Evolutionary conservation across 176 grass and related monocot genomes (phyloP).

Genomic region (Hordeum vulgare): DNA sequence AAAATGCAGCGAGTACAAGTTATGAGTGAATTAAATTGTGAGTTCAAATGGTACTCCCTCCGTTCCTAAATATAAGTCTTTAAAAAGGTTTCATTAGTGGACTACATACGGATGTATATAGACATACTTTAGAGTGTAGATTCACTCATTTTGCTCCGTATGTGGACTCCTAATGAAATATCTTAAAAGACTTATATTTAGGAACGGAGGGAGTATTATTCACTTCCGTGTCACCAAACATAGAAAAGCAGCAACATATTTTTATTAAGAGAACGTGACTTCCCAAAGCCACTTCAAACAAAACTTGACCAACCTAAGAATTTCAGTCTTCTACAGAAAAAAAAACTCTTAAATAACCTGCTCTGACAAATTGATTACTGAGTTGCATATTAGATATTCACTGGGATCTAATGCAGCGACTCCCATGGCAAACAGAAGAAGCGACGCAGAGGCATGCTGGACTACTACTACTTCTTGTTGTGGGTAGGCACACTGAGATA

Average conservation of each 20-base stretch:
- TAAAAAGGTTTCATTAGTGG: too few relatives aligned
- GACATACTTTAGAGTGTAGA: too few relatives aligned
- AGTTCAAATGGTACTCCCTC: too few relatives aligned
- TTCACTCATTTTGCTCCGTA: too few relatives aligned
- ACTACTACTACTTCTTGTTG: conserved; percentile 39
- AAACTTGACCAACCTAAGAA: not conserved
- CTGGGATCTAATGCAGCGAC: not conserved
- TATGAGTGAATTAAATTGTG: not conserved
- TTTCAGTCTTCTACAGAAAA: not conserved
- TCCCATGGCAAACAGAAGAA: not conserved
- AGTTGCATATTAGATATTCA: not conserved
- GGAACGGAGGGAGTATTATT: not conserved
- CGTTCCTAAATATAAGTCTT: too few relatives aligned
- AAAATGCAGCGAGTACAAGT: too few relatives aligned
- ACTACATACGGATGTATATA: too few relatives aligned
- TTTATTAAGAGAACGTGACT: not conserved
- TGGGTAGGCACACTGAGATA: conserved; percentile 90
- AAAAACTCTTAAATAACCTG: not conserved
- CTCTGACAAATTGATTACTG: not conserved
- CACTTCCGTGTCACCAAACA: not conserved
- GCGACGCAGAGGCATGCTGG: not conserved
- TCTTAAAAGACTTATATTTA: too few relatives aligned
- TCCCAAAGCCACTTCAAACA: not conserved
- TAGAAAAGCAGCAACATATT: not conserved
- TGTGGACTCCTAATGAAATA: too few relatives aligned